Evolutionary conservation across 2,329 filamentous ascomycete species (phyloP).

Genomic region (Calonectria ilicicola): DNA sequence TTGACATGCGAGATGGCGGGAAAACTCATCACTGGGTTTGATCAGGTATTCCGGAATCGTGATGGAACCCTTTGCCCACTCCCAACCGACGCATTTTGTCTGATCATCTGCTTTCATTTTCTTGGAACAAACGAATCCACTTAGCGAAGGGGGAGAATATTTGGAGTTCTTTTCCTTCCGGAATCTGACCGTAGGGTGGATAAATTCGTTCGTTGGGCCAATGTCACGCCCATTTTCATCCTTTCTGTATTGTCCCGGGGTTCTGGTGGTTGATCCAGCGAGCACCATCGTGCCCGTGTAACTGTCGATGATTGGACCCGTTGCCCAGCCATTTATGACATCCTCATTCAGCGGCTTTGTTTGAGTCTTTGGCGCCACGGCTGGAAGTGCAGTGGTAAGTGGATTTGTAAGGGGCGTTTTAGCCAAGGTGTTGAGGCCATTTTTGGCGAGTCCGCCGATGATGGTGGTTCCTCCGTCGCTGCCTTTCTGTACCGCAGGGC

Average conservation of each 20-base stretch:
- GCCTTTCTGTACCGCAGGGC: neutral
- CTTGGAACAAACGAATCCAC: neutral
- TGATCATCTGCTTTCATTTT: neutral
- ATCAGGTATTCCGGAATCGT: neutral
- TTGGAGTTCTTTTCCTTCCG: neutral
- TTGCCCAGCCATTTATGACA: neutral
- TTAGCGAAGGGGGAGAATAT: neutral
- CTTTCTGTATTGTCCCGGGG: neutral
- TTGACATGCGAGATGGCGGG: neutral
- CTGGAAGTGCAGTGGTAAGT: neutral
- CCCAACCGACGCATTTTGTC: neutral
- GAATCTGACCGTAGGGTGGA: neutral
- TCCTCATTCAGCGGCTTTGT: neutral
- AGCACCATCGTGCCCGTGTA: neutral
- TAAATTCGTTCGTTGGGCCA: neutral
- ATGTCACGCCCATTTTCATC: neutral
- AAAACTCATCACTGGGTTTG: neutral
- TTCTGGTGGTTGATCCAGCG: neutral
- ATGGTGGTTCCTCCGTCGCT: neutral
- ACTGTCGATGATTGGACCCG: neutral
- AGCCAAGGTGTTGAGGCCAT: neutral
- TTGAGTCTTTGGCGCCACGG: neutral
- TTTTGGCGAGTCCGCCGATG: neutral
- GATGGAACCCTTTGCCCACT: neutral
- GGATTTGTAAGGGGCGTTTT: neutral